Percentiles rank a stretch among this genome's conserved stretches.
Conservation (phyloP, 2,329 filamentous ascomycete species). For the Juglanconis sp. region DNA sequence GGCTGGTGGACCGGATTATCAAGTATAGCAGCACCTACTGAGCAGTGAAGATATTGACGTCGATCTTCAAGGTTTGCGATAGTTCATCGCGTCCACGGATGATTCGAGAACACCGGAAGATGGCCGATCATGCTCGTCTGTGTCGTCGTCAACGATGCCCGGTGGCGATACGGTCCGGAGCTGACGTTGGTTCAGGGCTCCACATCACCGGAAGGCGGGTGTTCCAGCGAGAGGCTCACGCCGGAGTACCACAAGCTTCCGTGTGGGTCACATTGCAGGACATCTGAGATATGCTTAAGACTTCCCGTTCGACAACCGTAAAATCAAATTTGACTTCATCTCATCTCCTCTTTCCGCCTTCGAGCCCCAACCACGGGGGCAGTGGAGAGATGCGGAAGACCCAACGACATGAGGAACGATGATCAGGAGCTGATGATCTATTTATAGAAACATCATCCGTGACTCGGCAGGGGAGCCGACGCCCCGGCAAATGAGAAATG, state of each 20-base stretch:
- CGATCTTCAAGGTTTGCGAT: background rate
- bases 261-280: background rate
- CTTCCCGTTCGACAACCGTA: too few relatives aligned
- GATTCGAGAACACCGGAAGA: background rate
- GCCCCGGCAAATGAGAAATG: background rate
- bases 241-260: background rate
- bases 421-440: background rate
- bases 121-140: too few relatives aligned
- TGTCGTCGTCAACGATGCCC: background rate
- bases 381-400: background rate
- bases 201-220: background rate
- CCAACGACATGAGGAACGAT: background rate
- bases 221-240: too few relatives aligned
- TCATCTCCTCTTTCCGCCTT: background rate
- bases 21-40: too few relatives aligned
- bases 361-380: too few relatives aligned
- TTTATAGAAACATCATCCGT: background rate
- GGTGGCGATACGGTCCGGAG: background rate
- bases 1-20: too few relatives aligned
- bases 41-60: too few relatives aligned
- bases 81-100: background rate
- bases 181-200: background rate
- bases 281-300: background rate
- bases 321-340: background rate
- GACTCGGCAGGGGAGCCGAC: background rate